Conservation (phyloP, 257 asterid species). For the Lantana camara region DNA sequence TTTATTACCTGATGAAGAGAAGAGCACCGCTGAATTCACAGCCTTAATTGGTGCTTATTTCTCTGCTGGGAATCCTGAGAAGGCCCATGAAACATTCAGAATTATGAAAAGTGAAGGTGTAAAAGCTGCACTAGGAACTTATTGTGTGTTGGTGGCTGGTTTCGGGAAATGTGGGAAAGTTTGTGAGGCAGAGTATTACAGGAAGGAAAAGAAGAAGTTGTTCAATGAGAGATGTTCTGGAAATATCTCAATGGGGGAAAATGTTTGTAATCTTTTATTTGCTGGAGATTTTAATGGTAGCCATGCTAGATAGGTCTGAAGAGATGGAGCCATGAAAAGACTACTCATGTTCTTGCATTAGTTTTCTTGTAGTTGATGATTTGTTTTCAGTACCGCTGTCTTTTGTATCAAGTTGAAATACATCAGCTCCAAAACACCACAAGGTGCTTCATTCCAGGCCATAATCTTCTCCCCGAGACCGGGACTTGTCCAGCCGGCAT, state of each 20-base stretch:
- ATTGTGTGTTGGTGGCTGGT: conserved; percentile 57
- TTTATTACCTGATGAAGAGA: conserved; percentile 62
- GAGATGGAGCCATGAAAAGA: too few species aligned
- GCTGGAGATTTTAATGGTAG: conserved; percentile 36
- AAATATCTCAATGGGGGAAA: conserved; percentile 52
- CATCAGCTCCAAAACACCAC: too few species aligned
- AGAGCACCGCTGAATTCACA: conserved; percentile 67
- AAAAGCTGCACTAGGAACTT: conserved; percentile 57
- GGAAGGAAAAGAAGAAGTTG: conserved; percentile 60
- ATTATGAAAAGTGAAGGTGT: conserved; percentile 58
- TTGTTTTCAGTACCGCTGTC: too few species aligned
- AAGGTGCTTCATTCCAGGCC: not conserved
- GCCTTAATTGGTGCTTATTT: conserved; percentile 69
- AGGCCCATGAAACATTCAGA: conserved; percentile 59
- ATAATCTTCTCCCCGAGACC: not conserved
- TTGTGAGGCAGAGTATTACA: conserved; percentile 46
- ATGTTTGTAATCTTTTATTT: conserved; percentile 69
- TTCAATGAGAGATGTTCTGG: conserved; percentile 36
- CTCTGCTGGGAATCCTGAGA: conserved; percentile 51
- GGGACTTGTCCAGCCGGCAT: not conserved
- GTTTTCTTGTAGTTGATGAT: too few species aligned
- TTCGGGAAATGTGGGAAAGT: conserved; percentile 59
- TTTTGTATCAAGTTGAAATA: not conserved
- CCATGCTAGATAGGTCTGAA: conserved; percentile 9
- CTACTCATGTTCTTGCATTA: too few species aligned